phyloP scores from a whole-genome alignment of 176 grass and related monocot species.

The Elymus sibiricus region DNA sequence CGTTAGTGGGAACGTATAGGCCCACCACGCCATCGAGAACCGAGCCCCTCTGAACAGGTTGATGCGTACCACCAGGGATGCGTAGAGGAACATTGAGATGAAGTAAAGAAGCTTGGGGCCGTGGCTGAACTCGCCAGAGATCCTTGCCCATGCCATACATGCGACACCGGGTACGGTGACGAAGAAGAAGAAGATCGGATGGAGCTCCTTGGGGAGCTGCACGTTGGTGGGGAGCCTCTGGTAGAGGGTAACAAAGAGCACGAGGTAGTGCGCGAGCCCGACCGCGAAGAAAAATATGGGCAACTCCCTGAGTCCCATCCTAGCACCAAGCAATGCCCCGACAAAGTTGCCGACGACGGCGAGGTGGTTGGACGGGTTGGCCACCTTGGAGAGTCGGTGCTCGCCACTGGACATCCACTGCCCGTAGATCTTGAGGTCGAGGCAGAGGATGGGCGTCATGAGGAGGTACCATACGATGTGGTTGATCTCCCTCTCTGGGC shows the following conservation, averaged over 20 bases:
- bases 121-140: neutral
- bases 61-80: neutral
- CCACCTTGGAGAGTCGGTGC: neutral
- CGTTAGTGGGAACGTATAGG: neutral
- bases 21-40: neutral
- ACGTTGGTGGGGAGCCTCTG: neutral
- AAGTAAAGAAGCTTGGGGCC: neutral
- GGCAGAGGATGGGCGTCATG: neutral
- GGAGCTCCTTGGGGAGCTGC: neutral
- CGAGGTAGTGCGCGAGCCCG: neutral
- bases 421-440: neutral
- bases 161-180: neutral
- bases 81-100: neutral
- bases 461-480: neutral
- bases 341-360: slow-evolving; percentile 3
- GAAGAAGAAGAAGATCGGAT: neutral
- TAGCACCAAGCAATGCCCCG: neutral
- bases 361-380: slow-evolving; percentile 4
- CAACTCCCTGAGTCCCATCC: neutral
- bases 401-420: neutral
- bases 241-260: slow-evolving; percentile 9
- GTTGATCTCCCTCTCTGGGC: neutral
- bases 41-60: neutral
- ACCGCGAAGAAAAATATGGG: neutral
- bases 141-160: neutral